Base-by-base conservation (phyloP, 352 stramenopile genomes). In the Elongisporangium anandrum region DNA sequence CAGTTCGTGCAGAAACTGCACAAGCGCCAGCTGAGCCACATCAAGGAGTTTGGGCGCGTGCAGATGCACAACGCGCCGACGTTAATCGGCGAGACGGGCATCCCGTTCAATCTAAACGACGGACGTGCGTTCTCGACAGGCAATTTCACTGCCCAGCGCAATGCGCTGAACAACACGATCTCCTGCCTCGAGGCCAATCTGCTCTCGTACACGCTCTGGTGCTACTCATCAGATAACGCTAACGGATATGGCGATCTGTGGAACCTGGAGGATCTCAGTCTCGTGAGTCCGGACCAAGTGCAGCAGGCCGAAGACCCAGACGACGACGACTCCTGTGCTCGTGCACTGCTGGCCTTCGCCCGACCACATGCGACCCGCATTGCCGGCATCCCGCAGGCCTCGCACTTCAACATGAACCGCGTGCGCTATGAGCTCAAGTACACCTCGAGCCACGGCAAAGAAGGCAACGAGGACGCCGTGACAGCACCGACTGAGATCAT, bases 181-280 rank as follows among this genome's bases (percentile, higher is more conserved):
- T 64, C 69, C 51, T 81, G 72, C 19, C 64, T 96, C 17, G 87
- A 96, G 59, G 72, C 74, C 23, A 88, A 85, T 52, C 41, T 92
- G 59, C 59, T 94, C 13, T 90, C 73, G 51, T 97, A 92, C 65
- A 96, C 88, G 45, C 63, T 97, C 17, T 97, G 90, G 91, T 95
- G 84, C 56, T 97, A 97, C 75, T 79, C 85, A 29, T 77, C 86
- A 8, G 69, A 84, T 50, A 95, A 96, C 60, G 77, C 57, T 57
- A 86, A 95, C 68, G 56, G 70, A 16, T 90, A 77, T 38, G 87
- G 88, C 21, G 88, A 96, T 50, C 62, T 81, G 52, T 96, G 88
- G 88, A 96, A 96, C 73, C 53, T 85, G 9, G 88, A 96, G 49
- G 87, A 96, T 55, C 70, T 96, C 50, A 94, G 83, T 39, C 68